phyloP scores from a whole-genome alignment of 2,329 filamentous ascomycete species.

The Acarospora socialis region DNA sequence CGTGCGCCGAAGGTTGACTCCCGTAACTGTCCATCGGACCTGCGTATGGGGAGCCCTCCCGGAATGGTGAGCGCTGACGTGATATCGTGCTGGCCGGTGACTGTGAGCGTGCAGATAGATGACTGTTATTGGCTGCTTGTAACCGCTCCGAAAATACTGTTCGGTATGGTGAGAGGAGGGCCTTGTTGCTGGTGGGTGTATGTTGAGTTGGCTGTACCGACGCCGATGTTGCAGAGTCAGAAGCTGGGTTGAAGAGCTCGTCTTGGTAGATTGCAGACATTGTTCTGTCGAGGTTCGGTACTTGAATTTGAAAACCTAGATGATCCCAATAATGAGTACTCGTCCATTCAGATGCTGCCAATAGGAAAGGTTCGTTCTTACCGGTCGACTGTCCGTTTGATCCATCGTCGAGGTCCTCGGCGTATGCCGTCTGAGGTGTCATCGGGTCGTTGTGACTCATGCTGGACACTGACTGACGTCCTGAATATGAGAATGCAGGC shows the following conservation, averaged over 20 bases:
- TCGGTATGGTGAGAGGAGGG: slow-evolving; percentile 34
- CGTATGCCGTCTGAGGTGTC: slow-evolving; percentile 42
- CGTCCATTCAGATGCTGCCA: slow-evolving; percentile 37
- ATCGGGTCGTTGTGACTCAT: slow-evolving; percentile 46
- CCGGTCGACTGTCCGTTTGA: slow-evolving; percentile 34
- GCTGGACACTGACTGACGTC: slow-evolving; percentile 44
- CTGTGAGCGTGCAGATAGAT: slow-evolving; percentile 47
- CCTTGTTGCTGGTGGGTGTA: slow-evolving; percentile 28
- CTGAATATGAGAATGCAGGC: slow-evolving; percentile 38
- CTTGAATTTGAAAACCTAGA: slow-evolving; percentile 41
- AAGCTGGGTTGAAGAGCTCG: slow-evolving; percentile 63
- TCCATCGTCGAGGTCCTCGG: slow-evolving; percentile 37
- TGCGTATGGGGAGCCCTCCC: slow-evolving; percentile 51
- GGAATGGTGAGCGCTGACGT: slow-evolving; percentile 69
- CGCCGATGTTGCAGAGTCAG: slow-evolving; percentile 40
- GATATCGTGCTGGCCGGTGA: slow-evolving; percentile 38
- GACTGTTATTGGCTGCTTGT: slow-evolving; percentile 63
- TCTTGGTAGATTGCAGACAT: slow-evolving; percentile 77
- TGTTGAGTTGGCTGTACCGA: slow-evolving; percentile 37
- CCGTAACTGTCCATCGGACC: slow-evolving; percentile 24
- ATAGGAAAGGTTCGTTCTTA: slow-evolving; percentile 26
- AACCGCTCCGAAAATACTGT: slow-evolving; percentile 60
- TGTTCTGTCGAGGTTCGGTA: slow-evolving; percentile 69
- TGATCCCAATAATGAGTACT: slow-evolving; percentile 57
- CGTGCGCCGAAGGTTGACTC: slow-evolving; percentile 10